Conservation (phyloP, 768 basidiomycete species). For the Russula lepida region DNA sequence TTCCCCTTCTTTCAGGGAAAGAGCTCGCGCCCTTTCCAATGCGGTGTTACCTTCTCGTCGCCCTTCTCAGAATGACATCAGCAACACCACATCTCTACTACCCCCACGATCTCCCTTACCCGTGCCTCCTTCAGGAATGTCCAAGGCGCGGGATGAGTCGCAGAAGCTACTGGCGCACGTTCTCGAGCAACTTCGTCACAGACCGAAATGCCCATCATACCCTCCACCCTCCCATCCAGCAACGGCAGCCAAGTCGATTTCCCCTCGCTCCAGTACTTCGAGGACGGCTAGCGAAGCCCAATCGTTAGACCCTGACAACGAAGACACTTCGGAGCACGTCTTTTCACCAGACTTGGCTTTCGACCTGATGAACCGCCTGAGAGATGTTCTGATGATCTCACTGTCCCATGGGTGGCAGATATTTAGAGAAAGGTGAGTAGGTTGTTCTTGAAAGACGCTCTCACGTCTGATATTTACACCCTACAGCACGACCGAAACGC, state of each 20-base stretch:
- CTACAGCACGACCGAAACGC: background rate
- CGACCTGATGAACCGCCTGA: slow-evolving; percentile 51
- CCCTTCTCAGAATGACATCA: slow-evolving; percentile 24
- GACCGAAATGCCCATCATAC: slow-evolving; percentile 36
- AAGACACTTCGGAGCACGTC: slow-evolving; percentile 35
- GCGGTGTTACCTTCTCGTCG: slow-evolving; percentile 25
- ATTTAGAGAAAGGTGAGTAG: slow-evolving; percentile 12
- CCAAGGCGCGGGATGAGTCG: slow-evolving; percentile 49
- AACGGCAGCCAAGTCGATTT: background rate
- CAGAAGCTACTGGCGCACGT: slow-evolving; percentile 62
- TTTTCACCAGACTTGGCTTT: slow-evolving; percentile 64
- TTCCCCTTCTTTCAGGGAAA: slow-evolving; percentile 14
- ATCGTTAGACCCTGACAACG: slow-evolving; percentile 30
- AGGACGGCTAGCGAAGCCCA: slow-evolving; percentile 1
- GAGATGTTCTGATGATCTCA: slow-evolving; percentile 41
- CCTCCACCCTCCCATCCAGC: background rate
- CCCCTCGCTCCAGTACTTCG: background rate
- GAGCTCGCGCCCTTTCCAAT: slow-evolving; percentile 25
- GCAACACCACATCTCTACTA: slow-evolving; percentile 20
- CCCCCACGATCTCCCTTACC: slow-evolving; percentile 20
- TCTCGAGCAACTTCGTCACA: slow-evolving; percentile 50
- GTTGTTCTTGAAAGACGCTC: background rate
- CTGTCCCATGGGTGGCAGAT: slow-evolving; percentile 13
- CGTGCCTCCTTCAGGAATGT: slow-evolving; percentile 24
- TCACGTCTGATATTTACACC: background rate